A percentile compares a stretch with the other conserved stretches of the same genome.
phyloP scores from a whole-genome alignment of 768 basidiomycete genomes.

The Naganishia kalamii region DNA sequence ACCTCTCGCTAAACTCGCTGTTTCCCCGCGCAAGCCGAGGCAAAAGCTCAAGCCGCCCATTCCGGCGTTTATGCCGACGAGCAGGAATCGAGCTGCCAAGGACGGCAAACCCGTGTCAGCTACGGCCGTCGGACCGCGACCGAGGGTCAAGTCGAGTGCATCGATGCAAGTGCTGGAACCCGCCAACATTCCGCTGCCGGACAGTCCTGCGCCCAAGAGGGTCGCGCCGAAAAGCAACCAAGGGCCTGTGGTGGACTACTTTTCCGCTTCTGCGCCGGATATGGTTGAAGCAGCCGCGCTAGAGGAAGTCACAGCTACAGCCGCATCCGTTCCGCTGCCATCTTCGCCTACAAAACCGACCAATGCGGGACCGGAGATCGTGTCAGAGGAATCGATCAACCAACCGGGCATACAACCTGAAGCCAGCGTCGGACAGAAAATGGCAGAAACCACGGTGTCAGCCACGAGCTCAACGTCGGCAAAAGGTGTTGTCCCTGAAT shows the following conservation, averaged over 20 bases:
- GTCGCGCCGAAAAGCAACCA: not conserved
- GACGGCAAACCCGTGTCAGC: not conserved
- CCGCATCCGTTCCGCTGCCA: not conserved
- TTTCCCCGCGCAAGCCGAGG: constrained; percentile 14
- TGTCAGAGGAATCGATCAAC: not conserved
- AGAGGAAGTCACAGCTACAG: not conserved
- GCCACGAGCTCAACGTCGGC: too few relatives aligned
- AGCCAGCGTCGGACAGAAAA: too few relatives aligned
- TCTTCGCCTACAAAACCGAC: not conserved
- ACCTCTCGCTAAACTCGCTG: constrained; percentile 14
- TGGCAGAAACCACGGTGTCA: too few relatives aligned
- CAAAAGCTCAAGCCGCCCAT: constrained; percentile 18
- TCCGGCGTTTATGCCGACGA: constrained; percentile 6
- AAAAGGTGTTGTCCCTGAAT: too few relatives aligned
- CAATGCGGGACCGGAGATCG: not conserved
- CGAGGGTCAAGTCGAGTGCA: not conserved
- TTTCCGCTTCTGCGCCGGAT: too few relatives aligned
- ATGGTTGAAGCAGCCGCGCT: not conserved
- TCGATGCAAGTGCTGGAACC: not conserved
- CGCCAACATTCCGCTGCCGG: constrained; percentile 11
- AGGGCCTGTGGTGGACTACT: not conserved
- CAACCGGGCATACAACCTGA: not conserved
- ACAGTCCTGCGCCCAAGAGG: not conserved
- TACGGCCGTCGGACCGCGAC: not conserved
- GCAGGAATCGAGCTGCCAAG: not conserved